Percentiles rank a stretch among this genome's conserved stretches.
Conservation (phyloP, 2,329 filamentous ascomycete species). For the Zopfia rhizophila region DNA sequence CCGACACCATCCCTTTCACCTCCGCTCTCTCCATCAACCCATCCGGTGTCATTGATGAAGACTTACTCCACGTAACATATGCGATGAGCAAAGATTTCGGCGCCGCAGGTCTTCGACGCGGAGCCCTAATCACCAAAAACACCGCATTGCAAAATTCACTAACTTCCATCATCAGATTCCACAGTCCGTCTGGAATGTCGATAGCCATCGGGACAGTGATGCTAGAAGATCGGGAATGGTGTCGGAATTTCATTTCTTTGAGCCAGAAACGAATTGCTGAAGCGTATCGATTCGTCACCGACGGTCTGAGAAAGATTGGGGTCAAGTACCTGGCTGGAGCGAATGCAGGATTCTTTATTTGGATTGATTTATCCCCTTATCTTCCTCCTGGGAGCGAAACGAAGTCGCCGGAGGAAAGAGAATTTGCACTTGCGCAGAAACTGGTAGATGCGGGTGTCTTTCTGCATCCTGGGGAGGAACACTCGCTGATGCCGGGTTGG, state of each 20-base stretch:
- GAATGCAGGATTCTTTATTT: conserved; percentile 69
- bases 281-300: conserved; percentile 53
- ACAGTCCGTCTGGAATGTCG: conserved; percentile 27
- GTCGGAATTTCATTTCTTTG: conserved; percentile 57
- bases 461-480: conserved; percentile 38
- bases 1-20: conserved; percentile 30
- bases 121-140: conserved; percentile 30
- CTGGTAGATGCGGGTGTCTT: conserved; percentile 29
- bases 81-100: conserved; percentile 62
- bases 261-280: conserved; percentile 56
- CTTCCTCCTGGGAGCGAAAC: conserved; percentile 25
- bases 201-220: conserved; percentile 30
- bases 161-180: conserved; percentile 49
- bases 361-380: conserved; percentile 57
- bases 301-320: conserved; percentile 52
- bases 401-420: conserved; percentile 24
- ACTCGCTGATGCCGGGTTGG: conserved; percentile 54
- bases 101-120: conserved; percentile 60
- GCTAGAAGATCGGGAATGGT: conserved; percentile 33
- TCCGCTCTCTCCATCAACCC: conserved; percentile 33
- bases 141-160: conserved; percentile 28
- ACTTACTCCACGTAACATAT: conserved; percentile 63
- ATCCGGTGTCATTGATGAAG: conserved; percentile 58
- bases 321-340: conserved; percentile 60
- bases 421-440: conserved; percentile 38